Evolutionary conservation across 352 stramenopile species (phyloP), one percentile per base, ranked within the genome.

Genomic region (Phytophthora europaea): DNA sequence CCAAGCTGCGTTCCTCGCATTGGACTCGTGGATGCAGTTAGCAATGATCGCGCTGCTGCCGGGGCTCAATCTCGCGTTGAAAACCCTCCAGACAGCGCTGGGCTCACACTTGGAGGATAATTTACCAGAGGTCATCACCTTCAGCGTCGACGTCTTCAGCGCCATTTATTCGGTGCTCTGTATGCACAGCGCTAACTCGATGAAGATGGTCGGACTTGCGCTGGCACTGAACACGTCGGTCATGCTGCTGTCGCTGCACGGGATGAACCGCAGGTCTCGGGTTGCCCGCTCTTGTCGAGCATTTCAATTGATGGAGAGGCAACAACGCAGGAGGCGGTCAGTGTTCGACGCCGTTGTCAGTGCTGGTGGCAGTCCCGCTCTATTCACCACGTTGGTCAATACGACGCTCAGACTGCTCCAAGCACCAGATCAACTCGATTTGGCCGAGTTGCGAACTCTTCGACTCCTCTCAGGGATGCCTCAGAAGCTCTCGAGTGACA

Each of bases 81-180:
- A 82, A 45, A 75, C 76, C 23, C 26, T 78, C 4, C 48, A 79
- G 28, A 73, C 67, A 12, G 48, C 34, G 8, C 71, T 70, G 43
- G 76, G 76, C 8, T 66, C 52, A 2, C 67, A 82, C 18, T 34
- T 66, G 12, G 33, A 77, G 56, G 48, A 77, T 23, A 55, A 54
- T 45, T 40, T 80, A 2, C 73, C 74, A 0, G 77, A 77, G 28
- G 72, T 67, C 15, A 55, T 80, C 33, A 73, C 77, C 3, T 79
- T 82, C 26, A 74, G 59, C 0, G 50, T 73, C 22, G 75, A 82
- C 5, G 50, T 78, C 16, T 84, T 84, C 51, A 75, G 69, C 34
- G 52, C 78, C 1, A 68, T 84, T 33, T 84, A 82, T 36, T 76
- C 61, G 16, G 38, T 79, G 2, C 53, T 75, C 0, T 79, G 72